Conservation (phyloP, 345 rosid species). For the Hibiscus tridactylites region DNA sequence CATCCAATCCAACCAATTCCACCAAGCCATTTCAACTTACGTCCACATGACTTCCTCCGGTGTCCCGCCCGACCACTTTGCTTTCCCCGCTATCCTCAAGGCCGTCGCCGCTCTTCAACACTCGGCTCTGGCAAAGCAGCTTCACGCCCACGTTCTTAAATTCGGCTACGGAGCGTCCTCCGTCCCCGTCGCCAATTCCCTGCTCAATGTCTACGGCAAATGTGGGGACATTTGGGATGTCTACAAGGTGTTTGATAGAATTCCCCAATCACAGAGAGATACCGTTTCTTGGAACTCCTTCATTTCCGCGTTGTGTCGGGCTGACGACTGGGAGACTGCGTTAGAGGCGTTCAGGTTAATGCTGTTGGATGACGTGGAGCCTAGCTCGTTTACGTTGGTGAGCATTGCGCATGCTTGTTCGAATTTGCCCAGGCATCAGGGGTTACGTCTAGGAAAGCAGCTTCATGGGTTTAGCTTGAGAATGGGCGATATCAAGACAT, state of each 20-base stretch:
- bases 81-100: slow-evolving; percentile 70
- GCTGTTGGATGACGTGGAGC: slow-evolving; percentile 46
- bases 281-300: slow-evolving; percentile 87
- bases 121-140: slow-evolving; percentile 52
- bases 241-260: slow-evolving; percentile 63
- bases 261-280: slow-evolving; percentile 43
- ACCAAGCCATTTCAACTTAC: slow-evolving; percentile 57
- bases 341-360: slow-evolving; percentile 55
- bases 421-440: slow-evolving; percentile 29
- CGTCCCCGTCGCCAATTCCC: slow-evolving; percentile 58
- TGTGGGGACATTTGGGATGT: slow-evolving; percentile 52
- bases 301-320: slow-evolving; percentile 53
- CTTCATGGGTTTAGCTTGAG: slow-evolving; percentile 63
- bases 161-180: slow-evolving; percentile 33
- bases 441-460: slow-evolving; percentile 64
- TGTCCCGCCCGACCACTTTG: slow-evolving; percentile 53
- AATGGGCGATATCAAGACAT: slow-evolving; percentile 49
- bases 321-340: slow-evolving; percentile 63
- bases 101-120: slow-evolving; percentile 51
- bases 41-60: slow-evolving; percentile 43
- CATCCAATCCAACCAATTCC: slow-evolving; percentile 49
- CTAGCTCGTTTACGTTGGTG: slow-evolving; percentile 81
- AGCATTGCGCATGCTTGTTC: slow-evolving; percentile 72
- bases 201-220: slow-evolving; percentile 61
- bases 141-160: slow-evolving; percentile 75